Evolutionary conservation across 495 filamentous ascomycete genomes (phyloP), one percentile per base, ranked within the genome.

Genomic region (Cryomyces minteri): DNA sequence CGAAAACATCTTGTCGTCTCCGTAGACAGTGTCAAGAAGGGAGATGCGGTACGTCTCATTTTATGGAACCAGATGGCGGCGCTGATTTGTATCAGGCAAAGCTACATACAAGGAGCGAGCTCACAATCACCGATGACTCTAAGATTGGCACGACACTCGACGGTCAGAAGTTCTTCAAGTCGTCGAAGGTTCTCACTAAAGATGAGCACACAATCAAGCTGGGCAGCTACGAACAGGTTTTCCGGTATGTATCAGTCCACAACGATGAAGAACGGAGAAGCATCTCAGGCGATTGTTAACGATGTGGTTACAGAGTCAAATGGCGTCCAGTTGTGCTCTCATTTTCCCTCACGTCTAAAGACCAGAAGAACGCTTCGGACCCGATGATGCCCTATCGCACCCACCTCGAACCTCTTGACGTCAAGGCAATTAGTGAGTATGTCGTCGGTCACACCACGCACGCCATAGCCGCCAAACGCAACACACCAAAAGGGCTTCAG

Each of bases 401-500:
- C 48, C 71, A 70, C 39, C 67, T 94, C 6, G 84, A 88, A 54
- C 72, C 76, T 45, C 71, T 92, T 31, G 92, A 93, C 60, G 81
- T 96, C 56, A 98, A 96, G 56, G 77, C 80, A 12, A 64, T 82
- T 38, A 66, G 71, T 14, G 74, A 79, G 11, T 96, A 83, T 57
- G 65, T 86, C 3, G 58, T 70, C 34, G 72, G 62, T 37, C 59
- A 67, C 0, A 95, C 90, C 0, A 92, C 88, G 0, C 88, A 98
- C 59, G 80, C 93, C 14, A 77, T 96, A 14, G 77, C 84, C 11
- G 80, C 74, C 56, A 95, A 94, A 61, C 73, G 90, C 37, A 98
- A 98, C 61, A 87, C 82, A 10, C 39, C 86, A 3, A 85, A 83
- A 48, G 81, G 79, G 0, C 62, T 96, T 4, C 86, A 93, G 55